Evolutionary conservation across 257 asterid species (phyloP).

Genomic region (Solanum ahanhuiri): DNA sequence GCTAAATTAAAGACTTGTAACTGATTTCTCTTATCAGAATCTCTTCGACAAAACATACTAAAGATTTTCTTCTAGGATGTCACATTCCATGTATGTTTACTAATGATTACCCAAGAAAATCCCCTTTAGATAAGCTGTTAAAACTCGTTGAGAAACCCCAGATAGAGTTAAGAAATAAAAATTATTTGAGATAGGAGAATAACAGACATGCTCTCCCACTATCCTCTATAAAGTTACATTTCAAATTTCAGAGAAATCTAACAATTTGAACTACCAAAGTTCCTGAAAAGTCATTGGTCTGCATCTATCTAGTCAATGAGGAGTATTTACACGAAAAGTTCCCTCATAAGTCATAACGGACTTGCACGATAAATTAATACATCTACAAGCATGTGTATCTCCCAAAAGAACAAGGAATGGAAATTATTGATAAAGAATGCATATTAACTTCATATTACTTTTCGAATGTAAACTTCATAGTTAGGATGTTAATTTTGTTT

Average conservation of each 20-base stretch:
- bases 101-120: neutral
- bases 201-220: neutral
- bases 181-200: neutral
- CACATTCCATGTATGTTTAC: neutral
- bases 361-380: neutral
- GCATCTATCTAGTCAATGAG: neutral
- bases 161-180: neutral
- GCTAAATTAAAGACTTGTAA: neutral
- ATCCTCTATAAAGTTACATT: neutral
- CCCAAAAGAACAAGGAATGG: neutral
- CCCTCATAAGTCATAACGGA: neutral
- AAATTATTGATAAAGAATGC: neutral
- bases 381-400: neutral
- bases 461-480: neutral
- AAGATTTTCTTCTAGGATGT: neutral
- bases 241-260: neutral
- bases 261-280: neutral
- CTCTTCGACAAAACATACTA: neutral
- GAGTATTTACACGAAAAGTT: neutral
- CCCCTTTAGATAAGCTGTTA: neutral
- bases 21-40: neutral
- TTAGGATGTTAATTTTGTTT: neutral
- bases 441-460: neutral
- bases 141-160: neutral
- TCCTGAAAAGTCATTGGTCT: neutral